Evolutionary conservation across 345 rosid genomes (phyloP), one percentile per base, ranked within the genome.

Genomic region (Toxicodendron radicans): DNA sequence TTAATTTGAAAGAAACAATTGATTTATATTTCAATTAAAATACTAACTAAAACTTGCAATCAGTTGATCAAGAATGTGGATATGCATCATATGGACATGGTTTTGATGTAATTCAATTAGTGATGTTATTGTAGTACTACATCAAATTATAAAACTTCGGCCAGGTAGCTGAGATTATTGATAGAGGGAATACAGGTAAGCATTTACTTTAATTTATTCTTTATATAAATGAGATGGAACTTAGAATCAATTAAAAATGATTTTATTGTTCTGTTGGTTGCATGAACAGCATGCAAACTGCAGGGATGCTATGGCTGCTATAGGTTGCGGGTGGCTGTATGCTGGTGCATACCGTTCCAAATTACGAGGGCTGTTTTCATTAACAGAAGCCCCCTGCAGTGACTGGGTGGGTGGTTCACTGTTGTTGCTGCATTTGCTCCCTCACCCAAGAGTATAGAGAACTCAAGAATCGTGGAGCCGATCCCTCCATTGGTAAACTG

Each of bases 381-480:
- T 88, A 57, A 85, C 88, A 0, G 92, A 86, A 52, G 81, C 83
- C 76, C 90, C 92, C 1, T 80, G 79, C 72, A 79, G 88, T 1
- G 90, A 90, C 58, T 71, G 75, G 69, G 27, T 71, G 75, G 69
- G 27, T 82, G 66, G 78, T 85, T 49, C 92, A 88, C 58, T 58
- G 70, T 17, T 88, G 75, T 61, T 88, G 88, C 78, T 79, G 88
- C 17, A 69, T 64, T 66, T 85, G 94, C 48, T 78, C 90, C 27
- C 85, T 86, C 63, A 73, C 85, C 18, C 92, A 90, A 70, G 94
- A 88, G 70, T 83, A 83, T 53, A 82, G 92, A 46, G 92, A 88
- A 13, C 90, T 90, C 73, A 79, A 75, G 24, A 78, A 63, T 32
- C 88, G 83, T 16, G 89, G 89, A 0, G 75, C 77, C 18, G 81